Base-by-base conservation (phyloP, 1,139 yeast species). In the Geotrichum citri-aurantii region DNA sequence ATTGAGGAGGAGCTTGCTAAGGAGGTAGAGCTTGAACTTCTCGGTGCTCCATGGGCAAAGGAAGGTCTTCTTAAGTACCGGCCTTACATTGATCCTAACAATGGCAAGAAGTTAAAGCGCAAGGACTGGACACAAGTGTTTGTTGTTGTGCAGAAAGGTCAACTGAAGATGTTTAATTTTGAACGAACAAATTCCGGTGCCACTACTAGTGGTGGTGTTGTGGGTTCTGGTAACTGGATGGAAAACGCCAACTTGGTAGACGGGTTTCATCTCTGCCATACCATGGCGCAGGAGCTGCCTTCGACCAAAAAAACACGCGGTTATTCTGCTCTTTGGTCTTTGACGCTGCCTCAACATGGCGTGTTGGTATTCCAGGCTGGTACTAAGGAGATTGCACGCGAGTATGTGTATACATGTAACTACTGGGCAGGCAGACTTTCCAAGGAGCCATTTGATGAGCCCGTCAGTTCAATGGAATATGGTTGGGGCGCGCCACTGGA, bases 381-480 rank as follows among this genome's bases (percentile, higher is more conserved):
- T 17, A 83, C 88, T 19, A 73, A 76, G 37, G 88, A 84, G 64
- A 81, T 83, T 62, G 92, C 95, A 0, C 74, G 77, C 55, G 88
- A 83, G 67, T 88, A 83, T 71, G 82, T 87, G 31, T 81, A 85
- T 65, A 83, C 93, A 3, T 85, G 93, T 73, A 89, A 89, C 71
- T 89, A 87, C 71, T 89, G 96, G 96, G 88, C 95, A 3, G 87
- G 92, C 1, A 80, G 92, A 65, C 80, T 87, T 46, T 86, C 95
- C 4, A 86, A 91, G 21, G 84, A 87, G 47, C 96, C 96, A 1
- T 72, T 79, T 31, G 75, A 77, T 40, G 83, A 79, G 58, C 71
- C 88, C 59, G 81, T 88, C 19, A 82, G 90, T 2, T 86, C 88
- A 50, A 81, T 84, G 63, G 95, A 89, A 66, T 88, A 83, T 68